Conservation (phyloP, 192 early-diverging fungal species). For the Martensiomyces pterosporus region DNA sequence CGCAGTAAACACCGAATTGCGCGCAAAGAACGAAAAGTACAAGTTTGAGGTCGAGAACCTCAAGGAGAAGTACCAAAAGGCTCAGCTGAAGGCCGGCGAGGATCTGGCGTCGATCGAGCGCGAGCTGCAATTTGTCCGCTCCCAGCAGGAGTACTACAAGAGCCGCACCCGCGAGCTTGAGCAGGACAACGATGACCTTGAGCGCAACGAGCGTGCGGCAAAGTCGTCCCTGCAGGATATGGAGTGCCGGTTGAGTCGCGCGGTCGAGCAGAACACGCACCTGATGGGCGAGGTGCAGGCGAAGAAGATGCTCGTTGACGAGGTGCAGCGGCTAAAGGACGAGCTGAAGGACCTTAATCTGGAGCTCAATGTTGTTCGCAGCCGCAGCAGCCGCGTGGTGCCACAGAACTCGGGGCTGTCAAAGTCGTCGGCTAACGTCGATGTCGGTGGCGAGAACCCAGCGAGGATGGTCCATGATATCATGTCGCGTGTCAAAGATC, state of each 20-base stretch:
- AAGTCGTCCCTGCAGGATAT: conserved; percentile 64
- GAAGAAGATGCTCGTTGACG: conserved; percentile 64
- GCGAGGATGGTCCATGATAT: conserved; percentile 71
- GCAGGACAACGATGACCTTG: conserved; percentile 75
- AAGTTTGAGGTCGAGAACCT: conserved; percentile 65
- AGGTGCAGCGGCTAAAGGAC: conserved; percentile 74
- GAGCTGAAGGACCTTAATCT: conserved; percentile 62
- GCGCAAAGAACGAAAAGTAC: conserved; percentile 59
- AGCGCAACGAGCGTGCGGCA: conserved; percentile 64
- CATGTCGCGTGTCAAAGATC: conserved; percentile 69
- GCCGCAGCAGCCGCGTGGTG: conserved; percentile 37
- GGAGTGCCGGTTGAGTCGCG: conserved; percentile 66
- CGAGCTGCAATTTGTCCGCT: conserved; percentile 68
- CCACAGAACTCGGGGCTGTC: conserved; percentile 29
- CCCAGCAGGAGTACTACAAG: conserved; percentile 64
- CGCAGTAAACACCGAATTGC: conserved; percentile 59
- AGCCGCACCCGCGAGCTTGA: conserved; percentile 71
- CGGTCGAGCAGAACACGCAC: conserved; percentile 63
- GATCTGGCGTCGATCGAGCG: conserved; percentile 65
- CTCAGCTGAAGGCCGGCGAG: conserved; percentile 63
- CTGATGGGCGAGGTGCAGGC: conserved; percentile 63
- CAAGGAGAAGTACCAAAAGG: conserved; percentile 68
- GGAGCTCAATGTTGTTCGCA: conserved; percentile 50
- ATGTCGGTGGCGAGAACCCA: conserved; percentile 47
- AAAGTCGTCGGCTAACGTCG: conserved; percentile 37